A percentile compares a stretch with the other conserved stretches of the same genome.
These are phyloP conservation scores for Helenozyma rhizophorensis DNA, from an alignment of 805 yeast genomes.

Conservation along the genomic window DNA sequence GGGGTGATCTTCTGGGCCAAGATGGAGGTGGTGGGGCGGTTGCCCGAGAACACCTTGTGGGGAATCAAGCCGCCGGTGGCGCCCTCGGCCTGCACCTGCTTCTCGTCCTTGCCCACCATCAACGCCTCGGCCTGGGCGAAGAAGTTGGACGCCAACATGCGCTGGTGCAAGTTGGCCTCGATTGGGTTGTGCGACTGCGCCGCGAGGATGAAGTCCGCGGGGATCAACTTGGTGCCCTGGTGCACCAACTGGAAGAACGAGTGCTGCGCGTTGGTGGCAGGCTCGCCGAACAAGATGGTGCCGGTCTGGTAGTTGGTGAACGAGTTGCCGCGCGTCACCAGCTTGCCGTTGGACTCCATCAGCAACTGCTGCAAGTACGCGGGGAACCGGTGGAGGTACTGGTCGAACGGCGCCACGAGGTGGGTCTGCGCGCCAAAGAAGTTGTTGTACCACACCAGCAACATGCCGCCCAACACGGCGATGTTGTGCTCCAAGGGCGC, in stretches of 20 bases:
- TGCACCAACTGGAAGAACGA: slow-evolving; percentile 99
- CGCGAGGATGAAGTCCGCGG: slow-evolving; percentile 94
- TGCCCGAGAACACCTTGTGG: slow-evolving; percentile 95
- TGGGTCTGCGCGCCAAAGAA: slow-evolving; percentile 98
- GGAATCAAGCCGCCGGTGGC: slow-evolving; percentile 82
- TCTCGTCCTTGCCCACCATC: slow-evolving; percentile 90
- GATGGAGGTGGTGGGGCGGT: slow-evolving; percentile 98
- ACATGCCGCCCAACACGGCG: slow-evolving; percentile 88
- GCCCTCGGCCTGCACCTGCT: slow-evolving; percentile 83
- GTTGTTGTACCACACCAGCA: slow-evolving; percentile 98
- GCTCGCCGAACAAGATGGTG: slow-evolving; percentile 94
- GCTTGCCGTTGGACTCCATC: slow-evolving; percentile 99
- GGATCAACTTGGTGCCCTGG: slow-evolving; percentile 97
- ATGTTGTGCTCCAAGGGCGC: slow-evolving; percentile 89
- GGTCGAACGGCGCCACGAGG: slow-evolving; percentile 97
- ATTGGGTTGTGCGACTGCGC: slow-evolving; percentile 98
- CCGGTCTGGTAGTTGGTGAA: slow-evolving; percentile 96
- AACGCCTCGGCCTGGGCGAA: slow-evolving; percentile 98
- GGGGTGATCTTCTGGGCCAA: slow-evolving; percentile 95
- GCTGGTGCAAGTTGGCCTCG: slow-evolving; percentile 89
- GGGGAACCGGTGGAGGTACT: slow-evolving; percentile 98
- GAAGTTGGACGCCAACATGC: slow-evolving; percentile 98
- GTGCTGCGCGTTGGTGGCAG: slow-evolving; percentile 98
- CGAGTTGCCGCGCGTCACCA: slow-evolving; percentile 87
- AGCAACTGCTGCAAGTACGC: slow-evolving; percentile 98